These are phyloP conservation scores for Lolium perenne DNA, from an alignment of 176 grass and related monocot species.

Conservation along the genomic window DNA sequence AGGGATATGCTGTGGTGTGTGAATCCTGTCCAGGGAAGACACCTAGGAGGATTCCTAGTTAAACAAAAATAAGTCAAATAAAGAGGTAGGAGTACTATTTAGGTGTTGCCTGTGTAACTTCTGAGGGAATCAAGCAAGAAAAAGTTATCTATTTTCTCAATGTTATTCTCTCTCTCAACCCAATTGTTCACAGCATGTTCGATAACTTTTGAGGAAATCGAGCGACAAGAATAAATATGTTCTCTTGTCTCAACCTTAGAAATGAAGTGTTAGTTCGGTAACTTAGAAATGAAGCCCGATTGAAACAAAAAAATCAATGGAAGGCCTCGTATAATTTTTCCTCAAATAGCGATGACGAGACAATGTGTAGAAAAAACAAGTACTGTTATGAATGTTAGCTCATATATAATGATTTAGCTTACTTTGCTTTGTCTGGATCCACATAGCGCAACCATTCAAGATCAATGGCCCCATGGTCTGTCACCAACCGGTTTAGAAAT, in stretches of 20 bases:
- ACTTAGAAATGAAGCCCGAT: conserved; percentile 1
- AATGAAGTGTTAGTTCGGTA: neutral
- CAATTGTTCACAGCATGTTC: conserved; percentile 14
- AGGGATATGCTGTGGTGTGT: conserved; percentile 27
- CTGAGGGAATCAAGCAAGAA: conserved; percentile 20
- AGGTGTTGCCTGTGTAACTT: conserved; percentile 18
- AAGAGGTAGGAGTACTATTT: neutral
- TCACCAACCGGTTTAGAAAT: conserved; percentile 72
- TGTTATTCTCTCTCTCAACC: neutral
- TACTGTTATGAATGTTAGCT: conserved; percentile 7
- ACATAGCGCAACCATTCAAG: conserved; percentile 80
- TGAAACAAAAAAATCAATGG: neutral
- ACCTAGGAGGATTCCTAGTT: neutral
- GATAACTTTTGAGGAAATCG: conserved; percentile 12
- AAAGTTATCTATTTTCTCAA: conserved; percentile 2
- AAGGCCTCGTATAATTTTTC: neutral
- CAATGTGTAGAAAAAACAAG: conserved; percentile 11
- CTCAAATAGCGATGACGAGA: neutral
- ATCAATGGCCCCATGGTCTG: conserved; percentile 72
- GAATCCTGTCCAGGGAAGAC: neutral
- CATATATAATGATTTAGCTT: conserved; percentile 39
- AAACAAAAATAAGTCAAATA: neutral
- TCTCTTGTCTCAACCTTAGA: conserved; percentile 23
- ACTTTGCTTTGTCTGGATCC: conserved; percentile 83
- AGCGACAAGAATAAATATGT: neutral